phyloP scores from a whole-genome alignment of 2,329 filamentous ascomycete species.

The Endoconidiophora laricicola region DNA sequence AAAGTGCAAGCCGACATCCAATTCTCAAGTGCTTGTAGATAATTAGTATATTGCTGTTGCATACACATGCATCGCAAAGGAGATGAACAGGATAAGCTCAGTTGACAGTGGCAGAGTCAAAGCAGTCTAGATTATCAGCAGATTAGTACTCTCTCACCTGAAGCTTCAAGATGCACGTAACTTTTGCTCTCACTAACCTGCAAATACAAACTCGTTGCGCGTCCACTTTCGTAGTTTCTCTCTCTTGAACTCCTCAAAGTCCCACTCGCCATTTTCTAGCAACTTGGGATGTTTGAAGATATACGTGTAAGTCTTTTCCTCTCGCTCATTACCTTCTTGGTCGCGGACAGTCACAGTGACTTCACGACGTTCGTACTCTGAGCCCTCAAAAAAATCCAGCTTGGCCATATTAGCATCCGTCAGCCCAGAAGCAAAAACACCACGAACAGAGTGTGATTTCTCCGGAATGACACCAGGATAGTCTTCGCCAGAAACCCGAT shows the following conservation, averaged over 20 bases:
- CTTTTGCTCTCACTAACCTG: background rate
- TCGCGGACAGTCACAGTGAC: conserved; percentile 36
- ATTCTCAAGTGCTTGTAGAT: too few relatives aligned
- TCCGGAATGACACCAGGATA: conserved; percentile 64
- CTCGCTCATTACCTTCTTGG: conserved; percentile 26
- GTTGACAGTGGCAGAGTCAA: too few relatives aligned
- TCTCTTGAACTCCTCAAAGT: conserved; percentile 65
- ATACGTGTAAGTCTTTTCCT: conserved; percentile 44
- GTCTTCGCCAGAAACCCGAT: conserved; percentile 50
- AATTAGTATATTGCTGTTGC: too few relatives aligned
- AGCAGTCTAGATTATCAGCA: too few relatives aligned
- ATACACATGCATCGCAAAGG: too few relatives aligned
- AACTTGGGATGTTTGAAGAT: conserved; percentile 35
- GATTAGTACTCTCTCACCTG: too few relatives aligned
- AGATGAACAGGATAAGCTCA: too few relatives aligned
- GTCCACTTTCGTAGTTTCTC: conserved; percentile 50
- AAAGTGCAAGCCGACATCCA: too few relatives aligned
- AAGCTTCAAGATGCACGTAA: too few relatives aligned
- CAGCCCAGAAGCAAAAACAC: conserved; percentile 61
- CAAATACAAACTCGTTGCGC: conserved; percentile 19
- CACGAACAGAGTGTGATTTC: conserved; percentile 43
- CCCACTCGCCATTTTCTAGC: conserved; percentile 68
- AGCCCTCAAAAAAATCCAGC: conserved; percentile 70
- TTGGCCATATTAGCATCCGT: conserved; percentile 59
- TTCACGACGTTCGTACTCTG: conserved; percentile 46